Evolutionary conservation across 2,329 filamentous ascomycete genomes (phyloP).

Genomic region (Periconia sp.): DNA sequence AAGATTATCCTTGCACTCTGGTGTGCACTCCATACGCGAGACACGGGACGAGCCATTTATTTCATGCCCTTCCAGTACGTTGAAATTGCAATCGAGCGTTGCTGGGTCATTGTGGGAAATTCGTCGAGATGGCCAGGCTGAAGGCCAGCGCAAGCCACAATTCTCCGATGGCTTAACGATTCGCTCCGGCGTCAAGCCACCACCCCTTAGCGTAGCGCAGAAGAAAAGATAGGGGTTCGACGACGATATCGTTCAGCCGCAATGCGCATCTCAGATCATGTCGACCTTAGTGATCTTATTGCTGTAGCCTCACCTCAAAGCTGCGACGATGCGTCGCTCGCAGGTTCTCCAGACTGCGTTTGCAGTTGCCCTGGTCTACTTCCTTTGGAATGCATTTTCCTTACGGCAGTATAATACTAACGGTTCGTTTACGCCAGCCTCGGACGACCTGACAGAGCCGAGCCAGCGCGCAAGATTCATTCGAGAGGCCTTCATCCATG

Average conservation of each 20-base stretch:
- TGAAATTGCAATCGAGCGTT: too few relatives aligned
- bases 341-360: not conserved
- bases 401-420: not conserved
- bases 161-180: too few relatives aligned
- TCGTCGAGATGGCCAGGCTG: too few relatives aligned
- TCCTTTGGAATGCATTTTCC: not conserved
- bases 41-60: too few relatives aligned
- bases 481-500: constrained; percentile 5
- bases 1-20: too few relatives aligned
- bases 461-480: not conserved
- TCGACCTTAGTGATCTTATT: too few relatives aligned
- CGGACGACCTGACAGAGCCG: not conserved
- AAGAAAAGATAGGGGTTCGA: not conserved
- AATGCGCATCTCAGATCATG: not conserved
- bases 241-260: not conserved
- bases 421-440: not conserved
- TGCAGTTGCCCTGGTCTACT: not conserved
- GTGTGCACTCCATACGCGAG: too few relatives aligned
- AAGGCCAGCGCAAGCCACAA: too few relatives aligned
- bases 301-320: too few relatives aligned
- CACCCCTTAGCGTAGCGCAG: not conserved
- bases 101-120: too few relatives aligned
- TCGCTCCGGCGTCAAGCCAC: constrained; percentile 1
- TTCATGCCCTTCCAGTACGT: too few relatives aligned
- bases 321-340: not conserved